Conservation (phyloP, 345 rosid species). For the Erucastrum elatum region DNA sequence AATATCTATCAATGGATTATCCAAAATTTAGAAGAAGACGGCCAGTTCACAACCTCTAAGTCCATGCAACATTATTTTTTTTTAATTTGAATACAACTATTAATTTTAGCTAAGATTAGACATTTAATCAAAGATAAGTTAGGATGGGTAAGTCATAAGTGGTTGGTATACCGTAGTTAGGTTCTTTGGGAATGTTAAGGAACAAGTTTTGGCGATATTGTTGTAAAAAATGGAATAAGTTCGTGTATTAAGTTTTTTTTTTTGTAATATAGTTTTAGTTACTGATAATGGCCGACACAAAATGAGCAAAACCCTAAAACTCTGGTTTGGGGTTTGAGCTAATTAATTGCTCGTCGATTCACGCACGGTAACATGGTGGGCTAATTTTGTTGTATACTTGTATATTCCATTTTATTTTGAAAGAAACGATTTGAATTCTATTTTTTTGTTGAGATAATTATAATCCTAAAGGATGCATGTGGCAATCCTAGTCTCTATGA, state of each 20-base stretch:
- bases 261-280: not conserved
- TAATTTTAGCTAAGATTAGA: slow-evolving; percentile 20
- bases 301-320: slow-evolving; percentile 32
- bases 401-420: not conserved
- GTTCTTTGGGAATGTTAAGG: not conserved
- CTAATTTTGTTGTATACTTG: not conserved
- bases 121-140: slow-evolving; percentile 7
- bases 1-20: slow-evolving; percentile 74
- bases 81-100: not conserved
- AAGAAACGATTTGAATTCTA: not conserved
- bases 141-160: slow-evolving; percentile 6
- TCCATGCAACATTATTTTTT: slow-evolving; percentile 38
- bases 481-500: not conserved
- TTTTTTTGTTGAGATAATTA: no score
- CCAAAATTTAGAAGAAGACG: slow-evolving; percentile 61
- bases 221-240: slow-evolving; percentile 41
- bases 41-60: slow-evolving; percentile 65
- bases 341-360: slow-evolving; percentile 29
- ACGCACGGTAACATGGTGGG: slow-evolving; percentile 37
- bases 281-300: slow-evolving; percentile 36
- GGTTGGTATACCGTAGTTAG: slow-evolving; percentile 9
- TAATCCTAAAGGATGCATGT: no score
- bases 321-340: slow-evolving; percentile 38
- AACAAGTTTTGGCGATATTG: slow-evolving; percentile 32
- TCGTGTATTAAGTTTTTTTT: slow-evolving; percentile 14